A percentile compares a stretch with the other conserved stretches of the same genome.
These are phyloP conservation scores for Pontederia paniculata DNA, from an alignment of 176 grass and related monocot genomes.

Conservation along the genomic window DNA sequence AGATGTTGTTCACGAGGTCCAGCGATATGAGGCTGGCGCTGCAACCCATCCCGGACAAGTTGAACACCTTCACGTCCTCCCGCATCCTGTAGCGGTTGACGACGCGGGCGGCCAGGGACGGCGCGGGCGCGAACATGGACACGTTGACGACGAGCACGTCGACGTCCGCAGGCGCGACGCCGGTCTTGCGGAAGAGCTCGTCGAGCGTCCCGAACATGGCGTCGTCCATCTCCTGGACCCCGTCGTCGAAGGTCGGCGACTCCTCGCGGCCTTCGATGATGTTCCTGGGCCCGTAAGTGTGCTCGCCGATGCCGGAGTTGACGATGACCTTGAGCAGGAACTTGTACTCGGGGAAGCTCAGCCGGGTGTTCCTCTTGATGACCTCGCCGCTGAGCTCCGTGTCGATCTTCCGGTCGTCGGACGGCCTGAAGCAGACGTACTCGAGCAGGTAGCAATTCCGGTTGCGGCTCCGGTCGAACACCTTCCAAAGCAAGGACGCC, in stretches of 20 bases:
- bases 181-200: not conserved
- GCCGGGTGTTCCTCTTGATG: too few species aligned
- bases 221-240: too few species aligned
- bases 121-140: not conserved
- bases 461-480: too few species aligned
- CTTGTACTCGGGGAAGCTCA: too few species aligned
- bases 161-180: not conserved
- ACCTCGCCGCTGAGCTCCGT: too few species aligned
- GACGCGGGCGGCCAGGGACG: not conserved
- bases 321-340: too few species aligned
- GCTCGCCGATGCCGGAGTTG: not conserved
- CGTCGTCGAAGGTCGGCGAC: not conserved
- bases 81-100: constrained; percentile 4
- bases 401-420: too few species aligned
- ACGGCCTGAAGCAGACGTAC: too few species aligned
- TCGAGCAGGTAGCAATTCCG: too few species aligned
- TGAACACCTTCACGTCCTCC: not conserved
- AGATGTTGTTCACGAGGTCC: not conserved
- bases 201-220: not conserved
- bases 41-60: constrained; percentile 4
- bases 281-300: not conserved
- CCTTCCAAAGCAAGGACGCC: too few species aligned
- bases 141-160: constrained; percentile 1
- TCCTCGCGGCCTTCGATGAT: not conserved
- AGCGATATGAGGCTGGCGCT: not conserved